These are phyloP conservation scores for Tricholoma matsutake DNA, from an alignment of 768 basidiomycete genomes.

Conservation along the genomic window DNA sequence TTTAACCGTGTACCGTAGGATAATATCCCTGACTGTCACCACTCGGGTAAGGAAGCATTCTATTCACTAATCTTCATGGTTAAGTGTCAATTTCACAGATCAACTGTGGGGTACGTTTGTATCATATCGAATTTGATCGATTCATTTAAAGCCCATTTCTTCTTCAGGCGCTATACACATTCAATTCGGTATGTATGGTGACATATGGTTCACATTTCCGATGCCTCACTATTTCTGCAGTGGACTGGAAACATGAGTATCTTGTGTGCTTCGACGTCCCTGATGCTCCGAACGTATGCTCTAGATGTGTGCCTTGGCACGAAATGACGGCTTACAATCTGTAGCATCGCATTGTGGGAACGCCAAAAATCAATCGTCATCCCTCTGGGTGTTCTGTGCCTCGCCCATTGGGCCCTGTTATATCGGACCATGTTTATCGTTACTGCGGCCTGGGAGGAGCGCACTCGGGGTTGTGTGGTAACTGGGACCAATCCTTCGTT, in stretches of 20 bases:
- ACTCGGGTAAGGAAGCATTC: conserved; percentile 33
- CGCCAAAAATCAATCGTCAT: conserved; percentile 48
- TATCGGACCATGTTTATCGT: conserved; percentile 73
- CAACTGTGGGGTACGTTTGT: conserved; percentile 51
- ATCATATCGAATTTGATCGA: neutral
- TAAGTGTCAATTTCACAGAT: conserved; percentile 37
- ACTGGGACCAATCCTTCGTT: conserved; percentile 50
- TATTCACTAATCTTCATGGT: conserved; percentile 8
- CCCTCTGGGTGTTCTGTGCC: conserved; percentile 49
- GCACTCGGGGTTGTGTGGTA: conserved; percentile 44
- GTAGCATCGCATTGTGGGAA: conserved; percentile 70
- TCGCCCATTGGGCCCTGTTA: conserved; percentile 64
- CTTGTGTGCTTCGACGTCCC: conserved; percentile 60
- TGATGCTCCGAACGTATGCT: conserved; percentile 67
- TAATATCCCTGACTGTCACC: conserved; percentile 53
- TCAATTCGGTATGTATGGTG: conserved; percentile 52
- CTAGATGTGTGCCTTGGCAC: neutral
- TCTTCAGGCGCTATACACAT: conserved; percentile 57
- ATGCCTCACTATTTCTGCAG: conserved; percentile 27
- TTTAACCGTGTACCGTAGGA: conserved; percentile 33
- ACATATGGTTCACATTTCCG: neutral
- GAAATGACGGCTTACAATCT: conserved; percentile 6
- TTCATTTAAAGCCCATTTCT: neutral
- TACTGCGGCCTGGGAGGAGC: conserved; percentile 47
- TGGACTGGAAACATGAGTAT: conserved; percentile 66